phyloP scores from a whole-genome alignment of 129 eudicot genomes.

The Mikania micrantha region DNA sequence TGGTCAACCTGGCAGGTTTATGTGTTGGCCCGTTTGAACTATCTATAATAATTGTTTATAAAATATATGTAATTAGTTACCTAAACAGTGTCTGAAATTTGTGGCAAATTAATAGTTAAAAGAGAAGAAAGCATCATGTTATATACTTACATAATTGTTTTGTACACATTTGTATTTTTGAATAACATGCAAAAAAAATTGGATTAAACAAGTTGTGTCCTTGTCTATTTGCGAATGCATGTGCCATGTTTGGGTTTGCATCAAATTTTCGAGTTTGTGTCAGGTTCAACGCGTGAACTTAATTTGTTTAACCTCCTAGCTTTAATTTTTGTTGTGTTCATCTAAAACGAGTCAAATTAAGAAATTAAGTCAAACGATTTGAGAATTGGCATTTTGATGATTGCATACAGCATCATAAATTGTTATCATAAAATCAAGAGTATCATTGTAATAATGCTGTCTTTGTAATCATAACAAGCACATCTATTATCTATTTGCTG shows the following conservation, averaged over 20 bases:
- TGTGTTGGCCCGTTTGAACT: neutral
- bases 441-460: neutral
- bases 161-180: neutral
- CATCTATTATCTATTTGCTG: neutral
- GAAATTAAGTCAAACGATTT: no score
- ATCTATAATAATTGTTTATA: neutral
- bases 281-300: neutral
- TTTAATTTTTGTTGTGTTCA: neutral
- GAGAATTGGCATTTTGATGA: neutral
- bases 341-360: neutral
- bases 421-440: neutral
- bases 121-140: neutral
- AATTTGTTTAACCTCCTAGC: neutral
- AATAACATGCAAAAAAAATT: neutral
- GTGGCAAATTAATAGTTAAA: neutral
- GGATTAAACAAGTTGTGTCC: neutral
- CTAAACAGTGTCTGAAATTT: no score
- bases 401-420: neutral
- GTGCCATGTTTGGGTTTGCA: neutral
- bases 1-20: neutral
- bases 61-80: neutral
- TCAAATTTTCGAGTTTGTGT: neutral
- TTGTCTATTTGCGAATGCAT: no score
- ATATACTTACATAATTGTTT: neutral
- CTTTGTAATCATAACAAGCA: neutral